phyloP scores from a whole-genome alignment of 371 early-diverging fungal species.

The Mortierella sp. region DNA sequence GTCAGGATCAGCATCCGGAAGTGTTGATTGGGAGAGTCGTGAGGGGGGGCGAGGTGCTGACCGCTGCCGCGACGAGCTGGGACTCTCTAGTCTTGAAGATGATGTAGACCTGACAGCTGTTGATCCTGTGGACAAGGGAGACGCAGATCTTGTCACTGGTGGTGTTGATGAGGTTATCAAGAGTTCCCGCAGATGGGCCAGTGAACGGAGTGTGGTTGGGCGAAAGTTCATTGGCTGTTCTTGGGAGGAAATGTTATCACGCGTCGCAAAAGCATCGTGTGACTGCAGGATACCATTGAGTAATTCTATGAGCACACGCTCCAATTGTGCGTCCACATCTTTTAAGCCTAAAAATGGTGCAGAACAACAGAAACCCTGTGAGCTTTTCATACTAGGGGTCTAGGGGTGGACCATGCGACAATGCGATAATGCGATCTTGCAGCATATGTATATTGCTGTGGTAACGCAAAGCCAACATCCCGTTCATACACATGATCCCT shows the following conservation, averaged over 20 bases:
- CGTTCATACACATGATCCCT: not conserved
- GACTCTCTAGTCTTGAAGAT: not conserved
- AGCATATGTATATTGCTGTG: not conserved
- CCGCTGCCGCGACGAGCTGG: not conserved
- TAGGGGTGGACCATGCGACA: too few species aligned
- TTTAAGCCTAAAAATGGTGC: not conserved
- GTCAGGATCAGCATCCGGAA: conserved; percentile 5
- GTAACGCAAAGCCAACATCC: not conserved
- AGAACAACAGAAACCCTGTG: not conserved
- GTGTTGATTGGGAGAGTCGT: conserved; percentile 17
- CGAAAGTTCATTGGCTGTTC: conserved; percentile 33
- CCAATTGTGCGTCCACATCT: conserved; percentile 23
- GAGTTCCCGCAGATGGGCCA: conserved; percentile 27
- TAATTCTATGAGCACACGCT: conserved; percentile 32
- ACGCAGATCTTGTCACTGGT: not conserved
- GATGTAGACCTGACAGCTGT: not conserved
- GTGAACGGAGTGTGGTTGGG: conserved; percentile 23
- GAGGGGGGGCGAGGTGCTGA: conserved; percentile 21
- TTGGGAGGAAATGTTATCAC: conserved; percentile 45
- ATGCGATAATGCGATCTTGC: too few species aligned
- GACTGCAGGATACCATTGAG: conserved; percentile 38
- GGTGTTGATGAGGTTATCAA: not conserved
- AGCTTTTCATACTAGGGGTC: too few species aligned
- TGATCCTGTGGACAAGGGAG: not conserved
- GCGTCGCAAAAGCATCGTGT: conserved; percentile 28